Evolutionary conservation across 805 yeast genomes (phyloP).

Genomic region (Yarrowia deformans): DNA sequence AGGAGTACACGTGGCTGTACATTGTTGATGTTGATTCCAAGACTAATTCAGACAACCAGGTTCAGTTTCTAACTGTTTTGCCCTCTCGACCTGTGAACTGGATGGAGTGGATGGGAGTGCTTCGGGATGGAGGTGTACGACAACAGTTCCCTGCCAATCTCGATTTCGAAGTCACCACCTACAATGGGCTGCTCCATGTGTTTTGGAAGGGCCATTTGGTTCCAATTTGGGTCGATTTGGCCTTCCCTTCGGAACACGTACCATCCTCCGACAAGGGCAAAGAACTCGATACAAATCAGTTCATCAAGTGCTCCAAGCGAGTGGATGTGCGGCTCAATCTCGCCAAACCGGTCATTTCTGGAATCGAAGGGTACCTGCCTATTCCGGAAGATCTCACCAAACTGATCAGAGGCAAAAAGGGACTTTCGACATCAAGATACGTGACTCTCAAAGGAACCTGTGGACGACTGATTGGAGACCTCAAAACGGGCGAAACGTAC

Average conservation of each 20-base stretch:
- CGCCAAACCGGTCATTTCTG: background rate
- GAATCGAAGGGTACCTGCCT: background rate
- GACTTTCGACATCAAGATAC: too few relatives aligned
- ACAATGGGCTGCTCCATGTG: background rate
- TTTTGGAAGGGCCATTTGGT: background rate
- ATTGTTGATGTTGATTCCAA: background rate
- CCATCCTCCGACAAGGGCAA: background rate
- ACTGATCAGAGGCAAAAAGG: background rate
- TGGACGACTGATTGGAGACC: background rate
- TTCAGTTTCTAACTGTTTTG: background rate
- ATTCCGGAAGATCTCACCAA: too few relatives aligned
- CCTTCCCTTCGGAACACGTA: background rate
- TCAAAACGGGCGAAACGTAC: background rate
- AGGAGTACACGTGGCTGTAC: background rate
- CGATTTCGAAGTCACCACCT: background rate
- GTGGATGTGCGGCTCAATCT: background rate
- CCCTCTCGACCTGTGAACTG: background rate
- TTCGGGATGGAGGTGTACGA: background rate
- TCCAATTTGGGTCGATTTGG: background rate
- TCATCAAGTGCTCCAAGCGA: background rate
- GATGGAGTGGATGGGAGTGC: background rate
- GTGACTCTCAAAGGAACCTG: background rate
- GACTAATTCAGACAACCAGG: background rate
- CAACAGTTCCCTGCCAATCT: background rate
- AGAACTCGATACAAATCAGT: background rate